Percentiles rank a stretch among this genome's conserved stretches.
phyloP scores from a whole-genome alignment of 2,329 filamentous ascomycete species.

The Ceratocystis albifundus region DNA sequence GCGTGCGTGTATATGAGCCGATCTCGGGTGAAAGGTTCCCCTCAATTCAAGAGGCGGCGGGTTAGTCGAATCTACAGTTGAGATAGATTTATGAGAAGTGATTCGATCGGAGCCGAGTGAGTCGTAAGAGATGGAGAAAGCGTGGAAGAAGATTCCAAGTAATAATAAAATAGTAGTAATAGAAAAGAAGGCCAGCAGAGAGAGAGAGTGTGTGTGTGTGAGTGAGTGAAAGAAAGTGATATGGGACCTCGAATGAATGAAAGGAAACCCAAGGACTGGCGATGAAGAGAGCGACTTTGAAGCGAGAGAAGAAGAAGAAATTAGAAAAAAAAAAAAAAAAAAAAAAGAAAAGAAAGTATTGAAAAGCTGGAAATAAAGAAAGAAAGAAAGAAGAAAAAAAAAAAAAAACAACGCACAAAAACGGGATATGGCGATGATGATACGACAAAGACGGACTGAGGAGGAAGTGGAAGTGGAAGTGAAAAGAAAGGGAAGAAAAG shows the following conservation, averaged over 20 bases:
- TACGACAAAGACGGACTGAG: constrained; percentile 25
- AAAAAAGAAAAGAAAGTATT: constrained; percentile 23
- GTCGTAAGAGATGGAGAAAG: constrained; percentile 19
- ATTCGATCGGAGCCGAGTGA: constrained; percentile 17
- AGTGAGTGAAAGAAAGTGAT: constrained; percentile 21
- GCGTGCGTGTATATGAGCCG: constrained; percentile 2
- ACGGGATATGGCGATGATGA: constrained; percentile 30
- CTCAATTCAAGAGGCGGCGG: neutral
- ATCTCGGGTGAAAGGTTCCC: neutral
- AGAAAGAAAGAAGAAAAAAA: constrained; percentile 29
- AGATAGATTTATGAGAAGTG: constrained; percentile 21
- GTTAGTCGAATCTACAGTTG: constrained; percentile 19
- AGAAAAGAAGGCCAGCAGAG: constrained; percentile 29
- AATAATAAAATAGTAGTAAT: constrained; percentile 23
- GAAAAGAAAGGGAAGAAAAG: constrained; percentile 30
- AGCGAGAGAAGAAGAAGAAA: constrained; percentile 38
- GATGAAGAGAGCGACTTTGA: constrained; percentile 43
- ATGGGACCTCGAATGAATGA: constrained; percentile 31
- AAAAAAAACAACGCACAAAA: constrained; percentile 28
- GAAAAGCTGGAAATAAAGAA: constrained; percentile 24
- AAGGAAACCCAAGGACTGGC: constrained; percentile 38
- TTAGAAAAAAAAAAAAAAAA: constrained; percentile 30
- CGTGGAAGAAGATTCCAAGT: constrained; percentile 7
- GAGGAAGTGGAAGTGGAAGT: constrained; percentile 27
- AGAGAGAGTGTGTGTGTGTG: neutral